These are phyloP conservation scores for Chalciporus sp. DNA, from an alignment of 1,284 basidiomycete species.

Conservation along the genomic window DNA sequence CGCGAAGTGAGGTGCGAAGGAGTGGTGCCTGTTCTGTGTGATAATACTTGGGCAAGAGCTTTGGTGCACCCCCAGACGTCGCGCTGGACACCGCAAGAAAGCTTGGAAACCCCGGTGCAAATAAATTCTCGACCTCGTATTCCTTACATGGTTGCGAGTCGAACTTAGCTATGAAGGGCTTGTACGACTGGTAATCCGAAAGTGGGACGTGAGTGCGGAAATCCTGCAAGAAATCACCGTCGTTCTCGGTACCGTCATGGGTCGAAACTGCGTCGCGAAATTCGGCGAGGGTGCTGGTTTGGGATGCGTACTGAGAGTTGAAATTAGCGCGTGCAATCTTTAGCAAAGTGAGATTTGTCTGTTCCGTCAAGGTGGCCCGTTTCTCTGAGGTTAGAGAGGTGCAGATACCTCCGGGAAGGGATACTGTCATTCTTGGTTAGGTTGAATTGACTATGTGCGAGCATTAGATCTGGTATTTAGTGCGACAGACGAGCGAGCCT, in stretches of 20 bases:
- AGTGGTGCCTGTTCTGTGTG: not conserved
- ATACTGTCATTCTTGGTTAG: not conserved
- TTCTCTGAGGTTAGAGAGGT: not conserved
- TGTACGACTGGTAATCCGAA: conserved; percentile 19
- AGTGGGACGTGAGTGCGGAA: conserved; percentile 21
- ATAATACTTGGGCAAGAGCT: conserved; percentile 18
- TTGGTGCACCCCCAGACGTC: conserved; percentile 16
- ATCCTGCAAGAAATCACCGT: conserved; percentile 2
- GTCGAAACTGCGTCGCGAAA: conserved; percentile 15
- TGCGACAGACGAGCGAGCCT: not conserved
- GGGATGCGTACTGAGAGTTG: conserved; percentile 10
- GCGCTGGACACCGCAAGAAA: conserved; percentile 15
- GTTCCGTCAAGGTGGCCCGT: not conserved
- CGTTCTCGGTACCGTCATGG: not conserved
- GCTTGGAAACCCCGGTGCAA: conserved; percentile 22
- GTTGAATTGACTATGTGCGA: not conserved
- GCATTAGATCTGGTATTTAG: not conserved
- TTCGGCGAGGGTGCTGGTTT: conserved; percentile 5
- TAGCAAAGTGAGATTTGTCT: not conserved
- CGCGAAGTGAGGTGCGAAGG: not conserved
- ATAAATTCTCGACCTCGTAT: conserved; percentile 16
- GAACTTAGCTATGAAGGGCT: conserved; percentile 20
- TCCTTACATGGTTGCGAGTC: conserved; percentile 12
- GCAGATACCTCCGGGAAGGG: not conserved
- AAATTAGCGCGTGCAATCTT: conserved; percentile 11